phyloP scores from a whole-genome alignment of 225 moss, liverwort and hornwort genomes.

The Neckera pumila region DNA sequence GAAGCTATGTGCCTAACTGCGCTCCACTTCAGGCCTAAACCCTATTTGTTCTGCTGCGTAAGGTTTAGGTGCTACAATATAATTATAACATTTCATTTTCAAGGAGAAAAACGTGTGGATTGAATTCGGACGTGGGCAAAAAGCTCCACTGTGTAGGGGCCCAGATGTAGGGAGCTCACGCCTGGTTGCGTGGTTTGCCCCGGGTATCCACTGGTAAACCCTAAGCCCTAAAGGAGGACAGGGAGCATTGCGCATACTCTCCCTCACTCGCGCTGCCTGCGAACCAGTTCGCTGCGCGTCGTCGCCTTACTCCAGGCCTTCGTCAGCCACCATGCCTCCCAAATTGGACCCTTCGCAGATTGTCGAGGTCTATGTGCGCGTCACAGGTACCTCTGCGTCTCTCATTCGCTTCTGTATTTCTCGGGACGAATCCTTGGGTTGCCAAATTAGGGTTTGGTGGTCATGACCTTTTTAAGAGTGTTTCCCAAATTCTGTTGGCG shows the following conservation, averaged over 20 bases:
- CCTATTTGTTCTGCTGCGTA: too few species aligned
- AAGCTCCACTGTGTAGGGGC: too few species aligned
- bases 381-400: conserved; percentile 16
- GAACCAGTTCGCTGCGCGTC: not conserved
- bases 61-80: too few species aligned
- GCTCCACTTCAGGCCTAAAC: too few species aligned
- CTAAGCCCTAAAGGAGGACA: not conserved
- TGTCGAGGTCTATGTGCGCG: conserved; percentile 47
- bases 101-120: too few species aligned
- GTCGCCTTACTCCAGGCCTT: not conserved
- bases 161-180: too few species aligned
- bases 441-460: not conserved
- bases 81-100: too few species aligned
- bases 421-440: not conserved
- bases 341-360: conserved; percentile 40
- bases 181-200: too few species aligned
- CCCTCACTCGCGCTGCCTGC: not conserved
- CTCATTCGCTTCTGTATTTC: not conserved
- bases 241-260: not conserved
- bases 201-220: not conserved
- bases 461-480: not conserved
- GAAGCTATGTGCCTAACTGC: too few species aligned
- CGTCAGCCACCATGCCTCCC: conserved; percentile 10
- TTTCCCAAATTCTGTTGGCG: not conserved
- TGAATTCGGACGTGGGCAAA: too few species aligned